Percentiles rank a stretch among this genome's conserved stretches.
Conservation (phyloP, 768 basidiomycete species). For the Serpula lacrymans region DNA sequence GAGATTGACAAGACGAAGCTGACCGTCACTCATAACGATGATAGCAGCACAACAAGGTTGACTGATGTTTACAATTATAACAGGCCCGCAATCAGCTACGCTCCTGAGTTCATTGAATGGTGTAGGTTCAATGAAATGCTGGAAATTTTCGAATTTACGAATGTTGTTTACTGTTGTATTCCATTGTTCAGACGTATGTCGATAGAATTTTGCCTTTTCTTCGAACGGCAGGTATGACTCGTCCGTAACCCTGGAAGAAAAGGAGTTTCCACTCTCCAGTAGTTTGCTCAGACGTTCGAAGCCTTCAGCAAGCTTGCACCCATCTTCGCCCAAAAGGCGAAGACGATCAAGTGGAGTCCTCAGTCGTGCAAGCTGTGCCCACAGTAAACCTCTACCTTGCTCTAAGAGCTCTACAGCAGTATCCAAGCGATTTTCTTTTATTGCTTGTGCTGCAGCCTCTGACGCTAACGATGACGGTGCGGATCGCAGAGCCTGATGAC, state of each 20-base stretch:
- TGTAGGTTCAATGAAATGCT: constrained; percentile 8
- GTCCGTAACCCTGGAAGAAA: no score
- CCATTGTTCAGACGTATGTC: no score
- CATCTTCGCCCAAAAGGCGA: no score
- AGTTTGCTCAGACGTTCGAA: constrained; percentile 4
- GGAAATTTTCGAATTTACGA: constrained; percentile 8
- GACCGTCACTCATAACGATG: constrained; percentile 7
- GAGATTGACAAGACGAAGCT: constrained; percentile 11
- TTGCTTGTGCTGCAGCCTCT: constrained; percentile 13
- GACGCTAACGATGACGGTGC: constrained; percentile 4
- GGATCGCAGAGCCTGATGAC: constrained; percentile 13
- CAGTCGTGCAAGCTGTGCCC: constrained; percentile 23
- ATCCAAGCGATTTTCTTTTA: constrained; percentile 5
- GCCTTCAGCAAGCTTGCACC: background rate
- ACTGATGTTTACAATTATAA: constrained; percentile 13
- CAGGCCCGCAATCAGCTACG: constrained; percentile 12
- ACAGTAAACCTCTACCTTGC: constrained; percentile 24
- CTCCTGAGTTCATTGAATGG: constrained; percentile 3
- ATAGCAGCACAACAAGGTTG: constrained; percentile 12
- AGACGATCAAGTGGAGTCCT: constrained; percentile 19
- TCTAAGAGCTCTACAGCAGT: constrained; percentile 27
- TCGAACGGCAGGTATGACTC: no score
- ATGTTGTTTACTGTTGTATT: constrained; percentile 5
- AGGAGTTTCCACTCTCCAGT: no score
- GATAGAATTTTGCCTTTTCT: no score